Evolutionary conservation across 176 grass and related monocot genomes (phyloP).

Genomic region (Oryza meyeriana): DNA sequence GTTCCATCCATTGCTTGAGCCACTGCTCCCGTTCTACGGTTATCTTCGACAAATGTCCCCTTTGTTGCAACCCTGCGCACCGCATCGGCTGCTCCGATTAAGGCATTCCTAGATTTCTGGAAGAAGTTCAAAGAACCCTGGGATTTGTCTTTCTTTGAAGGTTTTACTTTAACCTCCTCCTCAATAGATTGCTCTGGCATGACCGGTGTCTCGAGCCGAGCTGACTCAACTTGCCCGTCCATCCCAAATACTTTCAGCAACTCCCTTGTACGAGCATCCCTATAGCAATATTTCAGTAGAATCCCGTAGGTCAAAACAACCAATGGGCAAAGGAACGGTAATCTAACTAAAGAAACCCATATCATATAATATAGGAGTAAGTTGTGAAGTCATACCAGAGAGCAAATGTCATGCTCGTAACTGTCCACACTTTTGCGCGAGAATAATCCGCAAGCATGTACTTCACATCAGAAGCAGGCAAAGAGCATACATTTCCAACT

Average conservation of each 20-base stretch:
- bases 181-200: slow-evolving; percentile 71
- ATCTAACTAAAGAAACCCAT: background rate
- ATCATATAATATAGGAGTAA: too few species aligned
- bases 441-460: slow-evolving; percentile 74
- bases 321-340: background rate
- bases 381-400: slow-evolving; percentile 63
- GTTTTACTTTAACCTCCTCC: slow-evolving; percentile 82
- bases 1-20: slow-evolving; percentile 61
- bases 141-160: slow-evolving; percentile 87
- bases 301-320: background rate
- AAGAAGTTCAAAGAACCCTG: slow-evolving; percentile 87
- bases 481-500: slow-evolving; percentile 70
- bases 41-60: slow-evolving; percentile 85
- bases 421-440: slow-evolving; percentile 75
- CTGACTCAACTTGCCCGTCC: slow-evolving; percentile 74
- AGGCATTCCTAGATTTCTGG: slow-evolving; percentile 87
- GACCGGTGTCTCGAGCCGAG: slow-evolving; percentile 45
- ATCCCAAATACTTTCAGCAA: slow-evolving; percentile 88
- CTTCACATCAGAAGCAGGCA: slow-evolving; percentile 77
- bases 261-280: slow-evolving; percentile 93
- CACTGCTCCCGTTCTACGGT: slow-evolving; percentile 72
- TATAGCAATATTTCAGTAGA: slow-evolving; percentile 28
- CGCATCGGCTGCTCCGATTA: slow-evolving; percentile 86
- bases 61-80: slow-evolving; percentile 88
- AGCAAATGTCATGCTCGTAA: slow-evolving; percentile 76